Base-by-base conservation (phyloP, 2,329 filamentous ascomycete genomes). In the Claviceps sp. region DNA sequence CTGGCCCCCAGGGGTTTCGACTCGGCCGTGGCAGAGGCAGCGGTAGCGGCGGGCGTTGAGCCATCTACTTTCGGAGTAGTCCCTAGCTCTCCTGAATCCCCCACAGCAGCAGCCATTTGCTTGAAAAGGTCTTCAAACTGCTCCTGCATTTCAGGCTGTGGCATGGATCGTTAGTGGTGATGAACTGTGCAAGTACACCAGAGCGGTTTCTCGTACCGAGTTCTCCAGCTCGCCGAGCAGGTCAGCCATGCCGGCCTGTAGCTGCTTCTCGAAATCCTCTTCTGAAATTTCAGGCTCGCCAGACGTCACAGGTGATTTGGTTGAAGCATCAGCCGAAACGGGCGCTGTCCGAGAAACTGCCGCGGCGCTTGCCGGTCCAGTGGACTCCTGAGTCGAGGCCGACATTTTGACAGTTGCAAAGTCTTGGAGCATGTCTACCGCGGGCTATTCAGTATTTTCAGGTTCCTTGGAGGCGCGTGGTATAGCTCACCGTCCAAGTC, bases 211-310 rank as follows among this genome's bases (percentile, higher is more conserved):
- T 62, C 74, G 58, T 69, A 78, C 78, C 52, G 77, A 77, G 54
- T 72, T 74, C 50, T 85, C 82, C 44, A 88, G 71, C 53, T 86
- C 83, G 20, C 81, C 82, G 58, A 96, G 78, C 50, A 96, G 70
- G 56, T 85, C 83, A 22, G 86, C 86, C 89, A 97, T 95, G 52
- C 89, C 87, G 9, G 83, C 83, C 66, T 95, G 86, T n/a, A 97
- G 71, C 65, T 95, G 83, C 62, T 85, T 85, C 49, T 87, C 80
- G 62, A 96, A 91, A 11, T 88, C 86, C 53, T 86, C 83, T 59
- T 88, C 85, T n/a, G 75, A 76, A 26, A 80, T 64, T 26, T 68
- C 69, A 50, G 77, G 72, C 34, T 68, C 60, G 42, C 52, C 55
- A 52, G 53, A 51, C 54, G 57, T 29, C 51, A 53, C 45, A 14